A percentile compares a stretch with the other conserved stretches of the same genome.
Evolutionary conservation across 148 eudicot species (phyloP).

Genomic region (Fagopyrum tataricum): DNA sequence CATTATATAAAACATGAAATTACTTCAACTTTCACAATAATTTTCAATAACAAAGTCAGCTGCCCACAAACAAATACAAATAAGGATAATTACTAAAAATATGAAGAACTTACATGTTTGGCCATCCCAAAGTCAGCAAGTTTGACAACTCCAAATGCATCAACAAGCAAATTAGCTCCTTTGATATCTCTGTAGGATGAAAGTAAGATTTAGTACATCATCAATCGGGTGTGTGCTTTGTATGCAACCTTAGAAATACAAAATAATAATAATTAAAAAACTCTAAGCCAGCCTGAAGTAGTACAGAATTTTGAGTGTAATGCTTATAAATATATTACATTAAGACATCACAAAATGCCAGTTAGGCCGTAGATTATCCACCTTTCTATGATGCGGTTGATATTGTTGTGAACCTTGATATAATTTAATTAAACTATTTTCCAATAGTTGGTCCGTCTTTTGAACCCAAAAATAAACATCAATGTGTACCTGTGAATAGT

Average conservation of each 20-base stretch:
- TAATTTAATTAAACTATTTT: background rate
- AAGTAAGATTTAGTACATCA: background rate
- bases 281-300: background rate
- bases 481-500: slow-evolving; percentile 90
- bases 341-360: background rate
- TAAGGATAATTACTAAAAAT: background rate
- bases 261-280: background rate
- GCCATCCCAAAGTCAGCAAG: slow-evolving; percentile 99
- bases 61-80: background rate
- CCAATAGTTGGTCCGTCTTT: background rate
- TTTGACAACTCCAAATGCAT: slow-evolving; percentile 87
- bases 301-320: background rate
- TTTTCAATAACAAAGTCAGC: background rate
- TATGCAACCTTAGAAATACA: background rate
- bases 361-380: background rate
- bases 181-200: slow-evolving; percentile 68
- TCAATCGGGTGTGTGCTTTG: background rate
- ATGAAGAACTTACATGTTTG: slow-evolving; percentile 62
- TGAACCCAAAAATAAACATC: background rate
- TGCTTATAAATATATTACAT: background rate
- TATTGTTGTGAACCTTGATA: background rate
- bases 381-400: background rate
- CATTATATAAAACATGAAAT: background rate
- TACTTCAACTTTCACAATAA: background rate
- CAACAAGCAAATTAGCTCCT: slow-evolving; percentile 94